phyloP scores from a whole-genome alignment of 2,329 filamentous ascomycete species.

The Epichloe hybrida region DNA sequence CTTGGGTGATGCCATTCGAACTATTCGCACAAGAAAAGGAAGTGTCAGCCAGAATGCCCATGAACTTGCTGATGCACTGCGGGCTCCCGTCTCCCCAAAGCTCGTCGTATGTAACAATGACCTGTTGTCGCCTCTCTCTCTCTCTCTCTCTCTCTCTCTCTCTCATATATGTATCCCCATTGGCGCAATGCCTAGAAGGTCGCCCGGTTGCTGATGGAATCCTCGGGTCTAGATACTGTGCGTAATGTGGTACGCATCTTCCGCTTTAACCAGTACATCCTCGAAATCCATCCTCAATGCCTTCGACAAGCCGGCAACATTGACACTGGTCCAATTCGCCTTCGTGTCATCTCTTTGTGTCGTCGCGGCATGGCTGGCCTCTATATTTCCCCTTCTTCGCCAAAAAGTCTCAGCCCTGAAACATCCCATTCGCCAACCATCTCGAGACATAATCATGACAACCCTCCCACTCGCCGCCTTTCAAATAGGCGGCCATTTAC shows the following conservation, averaged over 20 bases:
- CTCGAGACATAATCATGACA: conserved; percentile 66
- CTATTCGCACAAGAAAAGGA: conserved; percentile 64
- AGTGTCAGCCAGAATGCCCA: conserved; percentile 90
- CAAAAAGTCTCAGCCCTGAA: conserved; percentile 63
- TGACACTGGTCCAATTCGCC: conserved; percentile 86
- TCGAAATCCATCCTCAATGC: conserved; percentile 94
- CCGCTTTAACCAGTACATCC: conserved; percentile 90
- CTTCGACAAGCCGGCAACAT: conserved; percentile 77
- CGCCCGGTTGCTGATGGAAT: neutral
- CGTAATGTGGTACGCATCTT: conserved; percentile 86
- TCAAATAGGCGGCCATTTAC: conserved; percentile 83
- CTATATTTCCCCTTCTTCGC: conserved; percentile 56
- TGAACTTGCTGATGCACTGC: conserved; percentile 81
- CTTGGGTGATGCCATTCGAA: conserved; percentile 74
- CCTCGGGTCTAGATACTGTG: conserved; percentile 54
- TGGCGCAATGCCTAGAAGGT: neutral
- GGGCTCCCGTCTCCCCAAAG: conserved; percentile 76
- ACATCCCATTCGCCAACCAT: conserved; percentile 71
- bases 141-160: neutral
- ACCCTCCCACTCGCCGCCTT: conserved; percentile 88
- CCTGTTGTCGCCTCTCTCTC: neutral
- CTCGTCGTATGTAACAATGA: conserved; percentile 52
- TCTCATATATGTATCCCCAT: neutral
- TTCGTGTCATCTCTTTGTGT: conserved; percentile 86
- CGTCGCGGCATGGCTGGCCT: conserved; percentile 62